Evolutionary conservation across 345 rosid genomes (phyloP).

Genomic region (Eucalyptus marginata): DNA sequence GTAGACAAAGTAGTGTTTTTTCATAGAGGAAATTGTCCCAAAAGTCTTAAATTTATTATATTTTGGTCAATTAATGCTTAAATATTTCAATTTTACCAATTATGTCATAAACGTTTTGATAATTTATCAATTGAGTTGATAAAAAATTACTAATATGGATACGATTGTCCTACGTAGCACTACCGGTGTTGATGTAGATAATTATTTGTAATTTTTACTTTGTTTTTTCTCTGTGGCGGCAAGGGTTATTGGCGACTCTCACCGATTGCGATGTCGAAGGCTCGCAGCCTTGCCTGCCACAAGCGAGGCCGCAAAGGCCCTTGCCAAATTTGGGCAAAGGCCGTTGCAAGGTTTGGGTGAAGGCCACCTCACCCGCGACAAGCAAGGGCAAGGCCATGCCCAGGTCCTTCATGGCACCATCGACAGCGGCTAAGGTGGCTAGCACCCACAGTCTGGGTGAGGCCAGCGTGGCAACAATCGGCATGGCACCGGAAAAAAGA

Average conservation of each 20-base stretch:
- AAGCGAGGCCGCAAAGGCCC: not conserved
- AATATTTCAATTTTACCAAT: too few species aligned
- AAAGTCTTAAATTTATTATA: too few species aligned
- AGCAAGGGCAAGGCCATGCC: too few species aligned
- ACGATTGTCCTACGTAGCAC: rapidly evolving
- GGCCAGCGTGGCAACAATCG: rapidly evolving
- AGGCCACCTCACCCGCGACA: rapidly evolving
- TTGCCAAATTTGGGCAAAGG: not conserved
- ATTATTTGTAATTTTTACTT: too few species aligned
- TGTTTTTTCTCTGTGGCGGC: rapidly evolving
- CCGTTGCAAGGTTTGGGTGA: rapidly evolving
- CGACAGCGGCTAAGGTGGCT: rapidly evolving
- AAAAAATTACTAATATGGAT: too few species aligned
- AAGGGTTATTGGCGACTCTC: not conserved
- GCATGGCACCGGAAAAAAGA: rapidly evolving
- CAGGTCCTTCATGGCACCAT: not conserved
- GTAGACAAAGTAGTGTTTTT: not conserved
- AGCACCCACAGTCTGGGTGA: not conserved
- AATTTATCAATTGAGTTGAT: too few species aligned
- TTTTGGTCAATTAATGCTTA: not conserved
- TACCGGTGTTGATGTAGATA: rapidly evolving
- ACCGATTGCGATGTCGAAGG: rapidly evolving
- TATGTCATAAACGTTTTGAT: too few species aligned
- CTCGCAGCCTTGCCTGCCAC: rapidly evolving
- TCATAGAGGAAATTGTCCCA: rapidly evolving